A percentile compares a stretch with the other conserved stretches of the same genome.
Evolutionary conservation across 495 filamentous ascomycete genomes (phyloP).

Genomic region (Podospora fimiseda): DNA sequence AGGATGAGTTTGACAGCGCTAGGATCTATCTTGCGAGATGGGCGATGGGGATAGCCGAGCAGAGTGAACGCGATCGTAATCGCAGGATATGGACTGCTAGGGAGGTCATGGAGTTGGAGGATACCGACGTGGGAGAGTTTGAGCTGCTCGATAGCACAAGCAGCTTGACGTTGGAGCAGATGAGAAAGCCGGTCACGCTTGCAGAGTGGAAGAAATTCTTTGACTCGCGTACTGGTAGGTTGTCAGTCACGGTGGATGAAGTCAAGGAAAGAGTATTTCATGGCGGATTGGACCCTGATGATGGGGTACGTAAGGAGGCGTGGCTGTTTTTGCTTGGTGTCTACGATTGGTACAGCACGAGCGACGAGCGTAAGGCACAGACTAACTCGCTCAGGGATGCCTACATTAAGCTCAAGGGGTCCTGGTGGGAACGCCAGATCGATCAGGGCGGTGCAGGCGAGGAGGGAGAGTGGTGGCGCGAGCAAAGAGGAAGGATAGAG

Average conservation of each 20-base stretch:
- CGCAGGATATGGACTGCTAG: constrained; percentile 87
- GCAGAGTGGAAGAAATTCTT: constrained; percentile 88
- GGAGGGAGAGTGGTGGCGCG: constrained; percentile 88
- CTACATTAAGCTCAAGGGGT: constrained; percentile 86
- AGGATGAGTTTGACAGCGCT: constrained; percentile 95
- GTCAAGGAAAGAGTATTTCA: constrained; percentile 96
- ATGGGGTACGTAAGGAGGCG: constrained; percentile 89
- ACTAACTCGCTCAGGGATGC: constrained; percentile 84
- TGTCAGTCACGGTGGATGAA: constrained; percentile 77
- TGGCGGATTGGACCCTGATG: constrained; percentile 80
- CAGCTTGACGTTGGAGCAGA: constrained; percentile 62
- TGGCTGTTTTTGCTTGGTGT: constrained; percentile 94
- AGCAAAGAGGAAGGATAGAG: constrained; percentile 89
- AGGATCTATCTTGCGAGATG: constrained; percentile 88
- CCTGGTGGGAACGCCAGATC: constrained; percentile 93
- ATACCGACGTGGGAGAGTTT: constrained; percentile 90
- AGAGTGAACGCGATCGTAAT: constrained; percentile 78
- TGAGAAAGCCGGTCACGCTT: constrained; percentile 67
- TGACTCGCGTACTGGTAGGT: constrained; percentile 60
- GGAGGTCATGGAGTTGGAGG: constrained; percentile 89
- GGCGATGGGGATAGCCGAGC: constrained; percentile 98
- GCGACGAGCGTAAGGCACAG: constrained; percentile 70
- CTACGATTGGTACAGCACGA: constrained; percentile 80
- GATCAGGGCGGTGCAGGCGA: constrained; percentile 69
- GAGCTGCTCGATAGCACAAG: constrained; percentile 84